Base-by-base conservation (phyloP, 331 rosid species). In the Prunus yedoensis region DNA sequence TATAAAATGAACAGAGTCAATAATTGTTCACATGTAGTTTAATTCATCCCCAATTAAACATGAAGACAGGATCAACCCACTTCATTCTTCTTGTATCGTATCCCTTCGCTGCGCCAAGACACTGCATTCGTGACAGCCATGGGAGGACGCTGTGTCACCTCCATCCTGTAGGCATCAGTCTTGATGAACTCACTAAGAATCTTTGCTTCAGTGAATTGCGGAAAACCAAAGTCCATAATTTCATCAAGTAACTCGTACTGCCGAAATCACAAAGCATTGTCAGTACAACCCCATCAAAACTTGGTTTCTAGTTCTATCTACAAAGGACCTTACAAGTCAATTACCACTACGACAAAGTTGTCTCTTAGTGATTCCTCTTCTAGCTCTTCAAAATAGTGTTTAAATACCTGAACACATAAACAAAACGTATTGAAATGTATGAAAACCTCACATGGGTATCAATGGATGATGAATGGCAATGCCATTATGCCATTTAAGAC, bases 31-130 rank as follows among this genome's bases (percentile, higher is more conserved):
- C 66, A 13, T 2, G 28, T 20, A 14, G 25, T 18, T 47, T 35
- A 23, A 35, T 27, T n/a, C 68, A 70, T 12, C 52, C 47, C 28
- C 2, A 11, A 25, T 2, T 32, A 70, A 20, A 49, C 70, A 68
- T 28, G 70, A 25, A 64, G 11, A 63, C 41, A 64, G 32, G n/a
- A 23, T 77, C 27, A 77, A 66, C 85, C 72, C 43, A 81, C 85
- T 81, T 81, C 85, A 8, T 81, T 81, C 68, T 81, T 81, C 81
- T 81, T 81, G 78, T 77, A 67, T 47, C 62, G 78, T 66, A 81
- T 58, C 79, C 85, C 85, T 77, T 81, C 85, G 2, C 85, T 77
- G 35, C 85, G 81, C 85, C 85, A 81, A n/a, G 85, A 81, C 59
- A 81, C 85, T 9, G 82, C 82, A 73, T 81, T 81, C 4, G 85